phyloP scores from a whole-genome alignment of 139 green algal species.

The Chlorella sp. region DNA sequence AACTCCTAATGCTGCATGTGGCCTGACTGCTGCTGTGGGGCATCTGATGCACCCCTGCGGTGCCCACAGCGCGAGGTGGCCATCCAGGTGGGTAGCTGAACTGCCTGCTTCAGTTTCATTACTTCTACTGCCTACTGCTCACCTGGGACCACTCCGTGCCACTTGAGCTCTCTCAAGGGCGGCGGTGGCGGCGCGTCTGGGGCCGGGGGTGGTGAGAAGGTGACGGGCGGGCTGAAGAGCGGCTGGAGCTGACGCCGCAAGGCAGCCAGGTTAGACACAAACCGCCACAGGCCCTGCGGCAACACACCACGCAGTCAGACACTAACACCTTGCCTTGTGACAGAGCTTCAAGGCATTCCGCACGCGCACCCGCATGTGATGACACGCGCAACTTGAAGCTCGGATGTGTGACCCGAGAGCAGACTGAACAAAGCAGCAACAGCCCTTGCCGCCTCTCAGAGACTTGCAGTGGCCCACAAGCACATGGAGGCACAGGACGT shows the following conservation, averaged over 20 bases:
- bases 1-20: no score
- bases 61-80: no score
- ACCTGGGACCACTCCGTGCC: neutral
- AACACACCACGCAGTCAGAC: no score
- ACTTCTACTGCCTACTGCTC: neutral
- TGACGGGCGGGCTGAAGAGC: neutral
- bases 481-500: neutral
- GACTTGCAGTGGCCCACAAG: neutral
- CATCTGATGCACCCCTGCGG: no score
- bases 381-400: neutral
- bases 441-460: neutral
- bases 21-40: no score
- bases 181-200: neutral
- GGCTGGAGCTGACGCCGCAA: neutral
- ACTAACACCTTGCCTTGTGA: no score
- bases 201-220: neutral
- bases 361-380: no score
- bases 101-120: no score
- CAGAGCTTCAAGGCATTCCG: no score
- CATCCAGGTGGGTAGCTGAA: no score
- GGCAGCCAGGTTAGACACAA: neutral
- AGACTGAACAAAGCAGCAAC: neutral
- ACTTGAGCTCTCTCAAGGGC: neutral
- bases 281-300: conserved; percentile 1
- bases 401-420: no score